Evolutionary conservation across 2,329 filamentous ascomycete genomes (phyloP), one percentile per base, ranked within the genome.

Genomic region (Orbilia brochopaga): DNA sequence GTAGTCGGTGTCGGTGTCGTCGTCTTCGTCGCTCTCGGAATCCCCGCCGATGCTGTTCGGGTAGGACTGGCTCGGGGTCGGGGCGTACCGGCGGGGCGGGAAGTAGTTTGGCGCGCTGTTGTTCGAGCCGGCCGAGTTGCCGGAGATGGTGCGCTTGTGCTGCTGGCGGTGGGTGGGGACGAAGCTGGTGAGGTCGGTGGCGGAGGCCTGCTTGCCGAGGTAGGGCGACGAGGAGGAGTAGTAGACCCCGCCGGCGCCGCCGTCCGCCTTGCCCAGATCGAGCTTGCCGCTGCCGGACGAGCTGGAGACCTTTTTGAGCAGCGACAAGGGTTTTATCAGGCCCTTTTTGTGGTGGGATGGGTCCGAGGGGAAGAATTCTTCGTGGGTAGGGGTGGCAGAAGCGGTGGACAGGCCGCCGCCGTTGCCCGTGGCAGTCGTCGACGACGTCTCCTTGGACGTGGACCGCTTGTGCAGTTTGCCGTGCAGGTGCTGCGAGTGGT

Each of bases 391-490:
- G 2, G 69, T 62, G 4, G 63, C 61, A 6, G 69, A 73, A 10
- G 62, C 56, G 6, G 69, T n/a, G n/a, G 27, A 32, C 27, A 8
- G 8, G 3, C 4, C 27, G 27, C 27, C 27, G 27, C 27, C 27
- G 27, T 32, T 32, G 27, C 27, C 27, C 27, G 27, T 32, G 4
- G 27, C 27, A 8, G 27, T 32, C 27, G 27, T 32, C 27, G 27
- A 32, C 27, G 27, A 58, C 6, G 69, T 73, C 35, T 73, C 62
- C 27, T 66, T 67, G n/a, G 69, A 73, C 53, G 60, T 64, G 51
- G 69, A 73, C 44, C 69, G 61, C 42, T 73, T 73, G 63, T 73
- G 69, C n/a, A 73, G 44, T 52, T 73, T 73, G 1, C 69, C 69
- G 54, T 66, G 61, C 23, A 67, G 51, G 46, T 67, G 63, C 23